Evolutionary conservation across 1,284 basidiomycete species (phyloP).

Genomic region (Boletus coffeatus): DNA sequence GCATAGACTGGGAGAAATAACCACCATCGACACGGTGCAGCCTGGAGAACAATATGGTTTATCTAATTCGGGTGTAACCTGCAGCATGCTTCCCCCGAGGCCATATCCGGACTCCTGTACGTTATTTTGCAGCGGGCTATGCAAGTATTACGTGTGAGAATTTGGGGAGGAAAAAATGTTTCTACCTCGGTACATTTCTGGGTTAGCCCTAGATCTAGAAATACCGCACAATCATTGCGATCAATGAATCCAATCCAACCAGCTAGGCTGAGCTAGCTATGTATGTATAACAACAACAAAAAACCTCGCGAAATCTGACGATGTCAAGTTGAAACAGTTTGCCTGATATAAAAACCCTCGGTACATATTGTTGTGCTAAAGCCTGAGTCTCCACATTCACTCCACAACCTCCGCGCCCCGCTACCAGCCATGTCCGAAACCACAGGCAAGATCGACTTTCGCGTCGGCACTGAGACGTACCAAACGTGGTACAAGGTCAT

Average conservation of each 20-base stretch:
- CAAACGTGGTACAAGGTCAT: constrained; percentile 25
- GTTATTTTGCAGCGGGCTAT: background rate
- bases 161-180: background rate
- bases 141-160: background rate
- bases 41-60: background rate
- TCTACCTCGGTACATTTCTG: background rate
- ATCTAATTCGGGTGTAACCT: background rate
- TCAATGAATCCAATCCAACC: background rate
- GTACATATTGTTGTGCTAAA: background rate
- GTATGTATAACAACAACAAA: background rate
- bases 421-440: constrained; percentile 14
- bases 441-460: constrained; percentile 14
- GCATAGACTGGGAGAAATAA: background rate
- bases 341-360: background rate
- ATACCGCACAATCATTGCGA: background rate
- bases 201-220: background rate
- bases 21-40: background rate
- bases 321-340: background rate
- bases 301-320: background rate
- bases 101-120: background rate
- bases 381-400: background rate
- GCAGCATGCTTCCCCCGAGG: background rate
- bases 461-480: constrained; percentile 8
- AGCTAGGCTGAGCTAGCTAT: background rate
- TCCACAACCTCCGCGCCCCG: background rate